A percentile compares a stretch with the other conserved stretches of the same genome.
Conservation (phyloP, 768 basidiomycete genomes). For the Crassisporium funariophilum region DNA sequence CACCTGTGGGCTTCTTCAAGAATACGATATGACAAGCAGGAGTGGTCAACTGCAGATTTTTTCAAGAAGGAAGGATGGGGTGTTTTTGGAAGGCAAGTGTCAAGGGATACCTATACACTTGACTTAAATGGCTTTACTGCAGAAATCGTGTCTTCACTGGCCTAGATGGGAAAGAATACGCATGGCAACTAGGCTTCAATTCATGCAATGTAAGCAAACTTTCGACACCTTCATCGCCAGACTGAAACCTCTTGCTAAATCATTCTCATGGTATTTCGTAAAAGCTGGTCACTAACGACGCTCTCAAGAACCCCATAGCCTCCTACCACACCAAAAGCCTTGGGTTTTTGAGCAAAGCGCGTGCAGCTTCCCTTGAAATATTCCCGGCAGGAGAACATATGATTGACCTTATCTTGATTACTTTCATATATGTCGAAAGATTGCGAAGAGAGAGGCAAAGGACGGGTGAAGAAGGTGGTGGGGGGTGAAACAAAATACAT, state of each 20-base stretch:
- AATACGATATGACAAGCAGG: constrained; percentile 13
- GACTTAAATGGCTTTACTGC: not conserved
- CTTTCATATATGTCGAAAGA: constrained; percentile 26
- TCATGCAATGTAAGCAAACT: constrained; percentile 9
- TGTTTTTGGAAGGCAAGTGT: constrained; percentile 14
- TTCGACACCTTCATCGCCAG: too few relatives aligned
- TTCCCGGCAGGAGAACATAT: constrained; percentile 21
- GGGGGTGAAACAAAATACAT: too few relatives aligned
- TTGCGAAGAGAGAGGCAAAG: constrained; percentile 11
- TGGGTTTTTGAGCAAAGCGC: not conserved
- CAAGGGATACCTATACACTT: too few relatives aligned
- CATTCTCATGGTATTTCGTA: not conserved
- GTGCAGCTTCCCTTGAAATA: constrained; percentile 22
- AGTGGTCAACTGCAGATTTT: constrained; percentile 16
- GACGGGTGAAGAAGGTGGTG: too few relatives aligned
- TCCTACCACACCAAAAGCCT: constrained; percentile 9
- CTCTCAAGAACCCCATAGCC: not conserved
- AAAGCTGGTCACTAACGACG: constrained; percentile 13
- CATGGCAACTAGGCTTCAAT: constrained; percentile 19
- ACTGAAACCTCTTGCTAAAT: not conserved
- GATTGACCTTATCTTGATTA: constrained; percentile 22
- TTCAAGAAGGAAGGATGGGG: constrained; percentile 24
- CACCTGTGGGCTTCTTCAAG: constrained; percentile 7
- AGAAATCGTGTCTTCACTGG: constrained; percentile 22
- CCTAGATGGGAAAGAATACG: constrained; percentile 20